These are phyloP conservation scores for Penicillium verhagenii DNA, from an alignment of 495 filamentous ascomycete genomes.

Conservation along the genomic window DNA sequence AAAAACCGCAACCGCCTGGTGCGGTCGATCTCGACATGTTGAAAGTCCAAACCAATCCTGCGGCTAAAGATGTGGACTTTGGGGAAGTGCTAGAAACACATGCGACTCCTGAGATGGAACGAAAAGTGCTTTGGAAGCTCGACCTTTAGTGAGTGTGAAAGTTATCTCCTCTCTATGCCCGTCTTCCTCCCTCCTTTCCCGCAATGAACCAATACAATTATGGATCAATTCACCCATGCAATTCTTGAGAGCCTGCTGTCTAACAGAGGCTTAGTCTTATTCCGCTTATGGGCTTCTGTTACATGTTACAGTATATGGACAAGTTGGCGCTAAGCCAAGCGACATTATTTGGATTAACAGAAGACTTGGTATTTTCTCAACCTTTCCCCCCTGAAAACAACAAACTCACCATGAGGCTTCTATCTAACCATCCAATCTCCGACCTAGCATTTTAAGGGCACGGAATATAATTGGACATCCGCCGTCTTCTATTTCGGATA, in stretches of 20 bases:
- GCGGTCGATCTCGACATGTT: slow-evolving; percentile 16
- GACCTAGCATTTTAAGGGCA: slow-evolving; percentile 31
- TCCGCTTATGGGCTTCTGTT: slow-evolving; percentile 48
- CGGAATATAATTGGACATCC: slow-evolving; percentile 49
- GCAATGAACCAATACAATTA: too few relatives aligned
- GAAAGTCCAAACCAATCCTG: slow-evolving; percentile 9
- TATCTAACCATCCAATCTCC: background rate
- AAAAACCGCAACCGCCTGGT: slow-evolving; percentile 8
- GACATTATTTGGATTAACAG: slow-evolving; percentile 45
- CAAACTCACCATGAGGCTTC: background rate
- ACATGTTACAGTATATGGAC: slow-evolving; percentile 57
- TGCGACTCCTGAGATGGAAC: slow-evolving; percentile 28
- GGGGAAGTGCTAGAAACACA: slow-evolving; percentile 33
- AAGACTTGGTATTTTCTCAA: slow-evolving; percentile 32
- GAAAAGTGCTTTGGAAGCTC: slow-evolving; percentile 33
- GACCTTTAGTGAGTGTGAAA: slow-evolving; percentile 32
- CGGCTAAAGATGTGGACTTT: slow-evolving; percentile 34
- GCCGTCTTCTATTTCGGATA: slow-evolving; percentile 53
- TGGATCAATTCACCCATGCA: background rate
- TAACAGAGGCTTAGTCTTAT: slow-evolving; percentile 33
- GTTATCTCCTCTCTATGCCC: too few relatives aligned
- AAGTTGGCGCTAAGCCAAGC: slow-evolving; percentile 57
- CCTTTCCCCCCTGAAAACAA: background rate
- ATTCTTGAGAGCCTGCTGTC: background rate
- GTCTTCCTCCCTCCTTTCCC: too few relatives aligned